Evolutionary conservation across 2,329 filamentous ascomycete species (phyloP).

Genomic region (Aureobasidium sp.): DNA sequence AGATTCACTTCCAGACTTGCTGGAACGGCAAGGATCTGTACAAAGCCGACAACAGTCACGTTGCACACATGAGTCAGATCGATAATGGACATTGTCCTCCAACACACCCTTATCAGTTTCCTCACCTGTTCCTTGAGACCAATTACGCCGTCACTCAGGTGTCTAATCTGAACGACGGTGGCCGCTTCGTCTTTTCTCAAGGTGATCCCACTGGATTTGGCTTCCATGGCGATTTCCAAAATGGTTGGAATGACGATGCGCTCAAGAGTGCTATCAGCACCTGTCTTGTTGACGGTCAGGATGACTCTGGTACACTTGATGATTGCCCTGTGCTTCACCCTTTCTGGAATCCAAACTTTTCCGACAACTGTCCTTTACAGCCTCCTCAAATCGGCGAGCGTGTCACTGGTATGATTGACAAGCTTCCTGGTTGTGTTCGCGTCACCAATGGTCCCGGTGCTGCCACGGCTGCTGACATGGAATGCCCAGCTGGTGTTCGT

Average conservation of each 20-base stretch:
- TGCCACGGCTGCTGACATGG: slow-evolving; percentile 25
- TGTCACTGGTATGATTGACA: slow-evolving; percentile 24
- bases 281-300: slow-evolving; percentile 27
- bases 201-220: slow-evolving; percentile 47
- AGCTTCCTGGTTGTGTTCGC: slow-evolving; percentile 30
- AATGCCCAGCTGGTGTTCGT: slow-evolving; percentile 22
- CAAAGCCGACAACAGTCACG: slow-evolving; percentile 35
- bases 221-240: slow-evolving; percentile 49
- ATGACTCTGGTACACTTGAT: slow-evolving; percentile 28
- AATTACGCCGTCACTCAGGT: slow-evolving; percentile 30
- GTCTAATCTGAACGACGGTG: slow-evolving; percentile 29
- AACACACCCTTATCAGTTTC: slow-evolving; percentile 29
- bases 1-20: slow-evolving; percentile 34
- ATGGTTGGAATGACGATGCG: slow-evolving; percentile 40
- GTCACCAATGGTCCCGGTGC: slow-evolving; percentile 28
- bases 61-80: slow-evolving; percentile 33
- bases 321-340: slow-evolving; percentile 29
- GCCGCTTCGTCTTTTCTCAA: slow-evolving; percentile 41
- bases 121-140: slow-evolving; percentile 38
- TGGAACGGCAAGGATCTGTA: slow-evolving; percentile 33
- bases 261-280: slow-evolving; percentile 33
- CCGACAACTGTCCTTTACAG: slow-evolving; percentile 25
- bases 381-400: slow-evolving; percentile 25
- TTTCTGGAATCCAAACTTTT: slow-evolving; percentile 23
- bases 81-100: slow-evolving; percentile 40